Percentiles rank a stretch among this genome's conserved stretches.
Conservation (phyloP, 176 grass and related monocot genomes). For the Bolboschoenus planiculmis region DNA sequence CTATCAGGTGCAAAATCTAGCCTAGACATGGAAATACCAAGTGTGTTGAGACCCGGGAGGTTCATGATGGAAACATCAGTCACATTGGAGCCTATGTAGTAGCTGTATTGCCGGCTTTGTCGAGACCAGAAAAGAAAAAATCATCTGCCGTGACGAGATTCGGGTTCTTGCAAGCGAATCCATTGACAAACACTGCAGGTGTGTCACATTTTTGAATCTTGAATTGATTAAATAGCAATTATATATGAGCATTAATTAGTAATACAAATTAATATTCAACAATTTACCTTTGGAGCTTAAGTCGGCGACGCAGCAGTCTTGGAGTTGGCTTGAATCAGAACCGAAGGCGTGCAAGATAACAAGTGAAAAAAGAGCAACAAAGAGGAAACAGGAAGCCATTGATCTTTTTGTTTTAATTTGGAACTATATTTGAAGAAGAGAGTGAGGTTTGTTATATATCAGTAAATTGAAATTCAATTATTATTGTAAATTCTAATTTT, state of each 20-base stretch:
- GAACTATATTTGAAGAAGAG: not conserved
- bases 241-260: not conserved
- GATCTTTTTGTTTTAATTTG: not conserved
- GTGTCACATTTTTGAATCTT: not conserved
- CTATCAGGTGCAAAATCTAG: slow-evolving; percentile 26
- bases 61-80: not conserved
- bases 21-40: slow-evolving; percentile 33
- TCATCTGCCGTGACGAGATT: not conserved
- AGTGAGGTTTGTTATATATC: not conserved
- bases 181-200: slow-evolving; percentile 34
- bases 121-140: slow-evolving; percentile 30
- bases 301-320: slow-evolving; percentile 49
- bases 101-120: slow-evolving; percentile 18
- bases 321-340: slow-evolving; percentile 33
- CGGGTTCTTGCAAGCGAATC: slow-evolving; percentile 35
- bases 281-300: not conserved
- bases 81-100: slow-evolving; percentile 43
- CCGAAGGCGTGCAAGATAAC: not conserved
- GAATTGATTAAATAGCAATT: not conserved
- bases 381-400: not conserved
- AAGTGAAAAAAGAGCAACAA: slow-evolving; percentile 17
- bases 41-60: slow-evolving; percentile 46
- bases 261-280: not conserved
- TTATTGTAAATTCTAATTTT: not conserved
- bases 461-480: not conserved